phyloP scores from a whole-genome alignment of 176 grass and related monocot species.

The Juncus effusus region DNA sequence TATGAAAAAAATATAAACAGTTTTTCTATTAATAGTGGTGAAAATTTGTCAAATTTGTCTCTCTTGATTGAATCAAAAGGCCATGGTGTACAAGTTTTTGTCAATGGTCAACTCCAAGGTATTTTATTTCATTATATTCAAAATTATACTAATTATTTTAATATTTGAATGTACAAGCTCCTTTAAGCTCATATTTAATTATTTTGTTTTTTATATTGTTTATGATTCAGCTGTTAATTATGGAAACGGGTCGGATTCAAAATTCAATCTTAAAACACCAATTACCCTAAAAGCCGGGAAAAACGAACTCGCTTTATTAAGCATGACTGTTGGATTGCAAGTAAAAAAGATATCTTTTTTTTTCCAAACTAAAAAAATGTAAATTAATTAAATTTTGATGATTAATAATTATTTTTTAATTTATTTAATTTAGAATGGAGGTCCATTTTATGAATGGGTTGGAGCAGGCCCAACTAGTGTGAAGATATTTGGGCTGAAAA shows the following conservation, averaged over 20 bases:
- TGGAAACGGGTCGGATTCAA: constrained; percentile 65
- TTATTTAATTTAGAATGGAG: constrained; percentile 57
- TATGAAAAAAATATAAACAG: constrained; percentile 33
- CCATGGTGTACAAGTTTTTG: constrained; percentile 79
- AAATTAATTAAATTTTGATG: constrained; percentile 2
- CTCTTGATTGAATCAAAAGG: constrained; percentile 68
- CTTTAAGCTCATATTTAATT: constrained; percentile 1
- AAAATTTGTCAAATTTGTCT: constrained; percentile 39
- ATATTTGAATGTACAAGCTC: constrained; percentile 6
- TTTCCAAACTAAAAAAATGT: not conserved
- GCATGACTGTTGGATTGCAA: constrained; percentile 93
- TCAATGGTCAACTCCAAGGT: constrained; percentile 80
- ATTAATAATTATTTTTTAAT: constrained; percentile 4
- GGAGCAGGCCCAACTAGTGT: constrained; percentile 78
- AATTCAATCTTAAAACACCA: constrained; percentile 50
- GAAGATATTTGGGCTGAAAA: constrained; percentile 57
- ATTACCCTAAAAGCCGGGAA: constrained; percentile 56
- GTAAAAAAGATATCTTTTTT: constrained; percentile 39
- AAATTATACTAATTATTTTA: not conserved
- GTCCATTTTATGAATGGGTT: constrained; percentile 76
- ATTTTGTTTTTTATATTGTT: constrained; percentile 12
- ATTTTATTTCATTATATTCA: constrained; percentile 1
- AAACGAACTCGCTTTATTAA: constrained; percentile 76
- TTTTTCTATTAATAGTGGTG: constrained; percentile 53
- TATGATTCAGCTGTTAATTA: constrained; percentile 49